Percentiles rank a stretch among this genome's conserved stretches.
phyloP scores from a whole-genome alignment of 2,329 filamentous ascomycete species.

The Thielaviopsis musarum region DNA sequence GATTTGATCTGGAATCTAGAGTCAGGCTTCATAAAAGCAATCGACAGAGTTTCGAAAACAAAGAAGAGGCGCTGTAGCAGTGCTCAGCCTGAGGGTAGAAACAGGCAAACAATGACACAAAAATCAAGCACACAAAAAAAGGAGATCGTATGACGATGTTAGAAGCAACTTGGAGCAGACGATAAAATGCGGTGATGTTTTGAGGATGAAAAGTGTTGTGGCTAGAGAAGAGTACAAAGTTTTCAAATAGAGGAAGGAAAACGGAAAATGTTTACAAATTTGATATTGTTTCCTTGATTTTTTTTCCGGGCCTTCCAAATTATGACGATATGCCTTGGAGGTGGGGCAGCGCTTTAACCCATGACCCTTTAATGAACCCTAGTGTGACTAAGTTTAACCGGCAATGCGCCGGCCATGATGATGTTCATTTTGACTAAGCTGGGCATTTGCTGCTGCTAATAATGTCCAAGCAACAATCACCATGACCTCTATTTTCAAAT shows the following conservation, averaged over 20 bases:
- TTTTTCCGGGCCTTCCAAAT: neutral
- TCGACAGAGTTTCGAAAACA: neutral
- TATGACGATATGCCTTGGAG: neutral
- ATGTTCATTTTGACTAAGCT: neutral
- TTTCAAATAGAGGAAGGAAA: neutral
- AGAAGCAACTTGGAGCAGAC: neutral
- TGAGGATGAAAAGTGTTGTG: neutral
- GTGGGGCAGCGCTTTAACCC: neutral
- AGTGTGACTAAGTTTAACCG: neutral
- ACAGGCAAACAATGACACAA: neutral
- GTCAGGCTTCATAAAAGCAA: neutral
- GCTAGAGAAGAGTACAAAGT: neutral
- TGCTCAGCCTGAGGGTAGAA: neutral
- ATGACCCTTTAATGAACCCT: neutral
- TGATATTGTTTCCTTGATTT: neutral
- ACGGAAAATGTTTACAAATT: neutral
- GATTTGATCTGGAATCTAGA: neutral
- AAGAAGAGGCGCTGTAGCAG: neutral
- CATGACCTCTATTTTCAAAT: neutral
- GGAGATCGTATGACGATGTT: neutral
- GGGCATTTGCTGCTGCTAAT: constrained; percentile 1
- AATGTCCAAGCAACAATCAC: neutral
- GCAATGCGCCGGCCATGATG: neutral
- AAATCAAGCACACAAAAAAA: neutral
- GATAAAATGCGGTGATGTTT: neutral